phyloP scores from a whole-genome alignment of 179 eudicot species.

The Beta lomatogona region DNA sequence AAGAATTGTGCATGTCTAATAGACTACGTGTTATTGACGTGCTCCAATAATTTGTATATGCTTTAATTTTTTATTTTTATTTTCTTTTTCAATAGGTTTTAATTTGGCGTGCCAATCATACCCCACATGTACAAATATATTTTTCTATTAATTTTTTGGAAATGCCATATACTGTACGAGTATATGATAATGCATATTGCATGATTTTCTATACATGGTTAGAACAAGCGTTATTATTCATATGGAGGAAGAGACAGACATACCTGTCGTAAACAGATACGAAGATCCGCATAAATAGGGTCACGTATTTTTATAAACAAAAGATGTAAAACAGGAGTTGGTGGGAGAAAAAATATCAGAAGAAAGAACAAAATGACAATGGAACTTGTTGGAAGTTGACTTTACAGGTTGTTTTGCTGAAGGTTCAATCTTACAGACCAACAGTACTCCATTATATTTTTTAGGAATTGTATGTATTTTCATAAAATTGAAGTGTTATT shows the following conservation, averaged over 20 bases:
- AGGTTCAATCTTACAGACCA: neutral
- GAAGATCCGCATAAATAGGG: constrained; percentile 42
- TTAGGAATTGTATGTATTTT: neutral
- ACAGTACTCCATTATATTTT: too few relatives aligned
- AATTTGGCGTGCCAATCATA: too few relatives aligned
- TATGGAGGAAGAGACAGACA: constrained; percentile 26
- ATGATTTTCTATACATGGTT: neutral
- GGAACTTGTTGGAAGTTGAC: constrained; percentile 45
- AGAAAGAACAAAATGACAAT: constrained; percentile 13
- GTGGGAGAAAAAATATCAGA: neutral
- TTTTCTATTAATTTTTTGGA: neutral
- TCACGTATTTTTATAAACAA: constrained; percentile 20
- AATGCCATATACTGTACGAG: neutral
- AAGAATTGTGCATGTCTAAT: too few relatives aligned
- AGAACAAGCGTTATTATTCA: neutral
- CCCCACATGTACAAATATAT: neutral
- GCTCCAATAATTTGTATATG: too few relatives aligned
- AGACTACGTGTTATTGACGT: too few relatives aligned
- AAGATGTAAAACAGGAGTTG: neutral
- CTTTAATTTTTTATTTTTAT: too few relatives aligned
- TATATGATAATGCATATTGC: neutral
- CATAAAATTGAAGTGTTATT: too few relatives aligned
- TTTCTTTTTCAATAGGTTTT: too few relatives aligned
- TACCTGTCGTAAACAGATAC: constrained; percentile 20
- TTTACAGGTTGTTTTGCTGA: constrained; percentile 36